These are phyloP conservation scores for Pseudogymnoascus destructans DNA, from an alignment of 2,329 filamentous ascomycete species.

Conservation along the genomic window DNA sequence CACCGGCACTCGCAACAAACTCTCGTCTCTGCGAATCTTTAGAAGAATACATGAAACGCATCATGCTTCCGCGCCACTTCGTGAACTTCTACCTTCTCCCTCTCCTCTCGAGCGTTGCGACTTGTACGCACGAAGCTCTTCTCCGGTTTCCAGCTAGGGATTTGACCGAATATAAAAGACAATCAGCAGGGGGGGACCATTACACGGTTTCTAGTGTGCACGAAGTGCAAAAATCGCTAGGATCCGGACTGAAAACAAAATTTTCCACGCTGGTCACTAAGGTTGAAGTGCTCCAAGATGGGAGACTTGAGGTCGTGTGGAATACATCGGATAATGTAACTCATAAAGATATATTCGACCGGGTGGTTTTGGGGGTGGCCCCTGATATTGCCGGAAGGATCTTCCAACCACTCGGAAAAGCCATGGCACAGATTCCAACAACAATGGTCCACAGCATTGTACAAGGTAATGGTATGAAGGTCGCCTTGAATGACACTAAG, in stretches of 20 bases:
- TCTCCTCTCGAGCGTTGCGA: slow-evolving; percentile 40
- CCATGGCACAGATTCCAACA: slow-evolving; percentile 35
- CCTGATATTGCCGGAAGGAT: slow-evolving; percentile 38
- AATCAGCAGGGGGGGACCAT: slow-evolving; percentile 35
- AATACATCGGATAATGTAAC: slow-evolving; percentile 13
- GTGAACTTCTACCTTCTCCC: slow-evolving; percentile 39
- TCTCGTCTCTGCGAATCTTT: slow-evolving; percentile 31
- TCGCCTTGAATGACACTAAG: slow-evolving; percentile 17
- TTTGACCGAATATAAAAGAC: slow-evolving; percentile 36
- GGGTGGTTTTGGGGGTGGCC: slow-evolving; percentile 40
- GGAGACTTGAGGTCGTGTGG: slow-evolving; percentile 28
- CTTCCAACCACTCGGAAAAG: slow-evolving; percentile 31
- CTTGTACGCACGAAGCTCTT: slow-evolving; percentile 38
- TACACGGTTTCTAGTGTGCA: slow-evolving; percentile 39
- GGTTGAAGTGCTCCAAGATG: slow-evolving; percentile 23
- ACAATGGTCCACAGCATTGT: slow-evolving; percentile 36
- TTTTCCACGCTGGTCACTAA: slow-evolving; percentile 29
- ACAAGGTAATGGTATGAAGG: slow-evolving; percentile 26
- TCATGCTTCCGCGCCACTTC: slow-evolving; percentile 36
- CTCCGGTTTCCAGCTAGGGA: slow-evolving; percentile 41
- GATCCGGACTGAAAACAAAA: slow-evolving; percentile 30
- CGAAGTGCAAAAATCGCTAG: slow-evolving; percentile 35
- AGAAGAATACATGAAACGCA: slow-evolving; percentile 36
- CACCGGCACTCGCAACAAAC: slow-evolving; percentile 23
- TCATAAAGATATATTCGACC: slow-evolving; percentile 33